Evolutionary conservation across 2,329 filamentous ascomycete genomes (phyloP).

Genomic region (Aspergillus fijiensis): DNA sequence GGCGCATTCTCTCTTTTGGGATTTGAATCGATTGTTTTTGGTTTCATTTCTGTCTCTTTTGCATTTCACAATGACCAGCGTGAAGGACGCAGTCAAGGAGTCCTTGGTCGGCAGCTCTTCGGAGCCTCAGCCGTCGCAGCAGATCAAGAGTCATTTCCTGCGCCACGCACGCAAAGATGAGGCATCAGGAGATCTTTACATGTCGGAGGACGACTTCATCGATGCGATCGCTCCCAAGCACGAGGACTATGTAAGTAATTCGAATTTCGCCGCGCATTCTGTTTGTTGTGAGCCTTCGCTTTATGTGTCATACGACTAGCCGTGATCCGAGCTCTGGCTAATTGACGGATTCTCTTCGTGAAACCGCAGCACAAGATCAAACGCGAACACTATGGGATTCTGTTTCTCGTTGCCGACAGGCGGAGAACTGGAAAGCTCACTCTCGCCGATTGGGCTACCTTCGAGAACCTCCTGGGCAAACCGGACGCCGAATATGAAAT

Average conservation of each 20-base stretch:
- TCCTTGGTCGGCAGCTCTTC: conserved; percentile 65
- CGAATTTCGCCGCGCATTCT: conserved; percentile 3
- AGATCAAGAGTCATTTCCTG: conserved; percentile 74
- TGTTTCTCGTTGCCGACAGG: conserved; percentile 88
- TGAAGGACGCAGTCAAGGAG: conserved; percentile 76
- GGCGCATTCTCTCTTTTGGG: conserved; percentile 5
- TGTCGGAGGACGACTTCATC: conserved; percentile 85
- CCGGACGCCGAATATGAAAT: conserved; percentile 99
- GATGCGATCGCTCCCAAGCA: conserved; percentile 80
- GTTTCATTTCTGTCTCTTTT: conserved; percentile 12
- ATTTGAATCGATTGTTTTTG: conserved; percentile 10
- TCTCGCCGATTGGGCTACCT: conserved; percentile 84
- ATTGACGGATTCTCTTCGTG: conserved; percentile 9
- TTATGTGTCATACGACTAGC: conserved; percentile 18
- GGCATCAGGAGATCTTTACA: conserved; percentile 71
- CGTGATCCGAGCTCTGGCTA: conserved; percentile 13
- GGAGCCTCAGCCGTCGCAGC: conserved; percentile 65
- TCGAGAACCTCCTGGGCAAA: conserved; percentile 90
- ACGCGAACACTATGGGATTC: conserved; percentile 89
- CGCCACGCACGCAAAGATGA: conserved; percentile 74
- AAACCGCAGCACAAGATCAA: conserved; percentile 85
- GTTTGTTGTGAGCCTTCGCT: not conserved
- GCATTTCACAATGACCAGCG: conserved; percentile 44
- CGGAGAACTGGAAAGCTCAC: conserved; percentile 69
- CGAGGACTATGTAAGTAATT: conserved; percentile 81